Percentiles rank a stretch among this genome's conserved stretches.
Conservation (phyloP, 129 eudicot genomes). For the Deinandra increscens region DNA sequence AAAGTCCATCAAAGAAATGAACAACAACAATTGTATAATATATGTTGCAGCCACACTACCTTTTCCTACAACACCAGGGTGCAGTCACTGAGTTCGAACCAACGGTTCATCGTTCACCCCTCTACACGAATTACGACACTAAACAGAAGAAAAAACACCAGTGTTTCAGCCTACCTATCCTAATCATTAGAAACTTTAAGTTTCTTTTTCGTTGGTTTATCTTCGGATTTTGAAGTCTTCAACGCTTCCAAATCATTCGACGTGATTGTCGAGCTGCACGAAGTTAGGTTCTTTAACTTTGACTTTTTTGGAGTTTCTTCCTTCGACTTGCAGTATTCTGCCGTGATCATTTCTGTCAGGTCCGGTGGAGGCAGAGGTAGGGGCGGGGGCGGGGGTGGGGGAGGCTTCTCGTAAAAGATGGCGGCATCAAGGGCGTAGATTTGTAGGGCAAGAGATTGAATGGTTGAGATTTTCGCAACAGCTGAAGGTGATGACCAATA, state of each 20-base stretch:
- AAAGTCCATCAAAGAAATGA: neutral
- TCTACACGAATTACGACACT: conserved; percentile 7
- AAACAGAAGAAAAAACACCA: conserved; percentile 1
- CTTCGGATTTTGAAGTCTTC: conserved; percentile 36
- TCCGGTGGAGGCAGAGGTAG: conserved; percentile 20
- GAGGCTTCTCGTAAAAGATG: conserved; percentile 49
- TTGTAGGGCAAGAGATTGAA: conserved; percentile 69
- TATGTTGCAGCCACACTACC: neutral
- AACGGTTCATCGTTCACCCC: neutral
- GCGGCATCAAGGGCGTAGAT: conserved; percentile 67
- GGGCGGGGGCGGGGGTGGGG: conserved; percentile 13
- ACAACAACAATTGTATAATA: neutral
- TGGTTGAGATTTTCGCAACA: conserved; percentile 61
- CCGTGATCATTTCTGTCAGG: neutral
- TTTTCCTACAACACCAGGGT: conserved; percentile 13
- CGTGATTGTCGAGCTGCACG: conserved; percentile 28
- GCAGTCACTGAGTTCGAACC: neutral
- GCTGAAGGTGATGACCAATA: conserved; percentile 88
- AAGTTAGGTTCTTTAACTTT: conserved; percentile 13
- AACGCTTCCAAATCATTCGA: conserved; percentile 32
- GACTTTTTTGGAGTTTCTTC: conserved; percentile 30
- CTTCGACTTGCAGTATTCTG: conserved; percentile 14
- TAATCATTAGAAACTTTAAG: conserved; percentile 37
- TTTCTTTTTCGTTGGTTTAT: conserved; percentile 50
- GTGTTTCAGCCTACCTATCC: neutral